phyloP scores from a whole-genome alignment of 1,139 yeast species.

The Hemisphaericaspora lyxosophila region DNA sequence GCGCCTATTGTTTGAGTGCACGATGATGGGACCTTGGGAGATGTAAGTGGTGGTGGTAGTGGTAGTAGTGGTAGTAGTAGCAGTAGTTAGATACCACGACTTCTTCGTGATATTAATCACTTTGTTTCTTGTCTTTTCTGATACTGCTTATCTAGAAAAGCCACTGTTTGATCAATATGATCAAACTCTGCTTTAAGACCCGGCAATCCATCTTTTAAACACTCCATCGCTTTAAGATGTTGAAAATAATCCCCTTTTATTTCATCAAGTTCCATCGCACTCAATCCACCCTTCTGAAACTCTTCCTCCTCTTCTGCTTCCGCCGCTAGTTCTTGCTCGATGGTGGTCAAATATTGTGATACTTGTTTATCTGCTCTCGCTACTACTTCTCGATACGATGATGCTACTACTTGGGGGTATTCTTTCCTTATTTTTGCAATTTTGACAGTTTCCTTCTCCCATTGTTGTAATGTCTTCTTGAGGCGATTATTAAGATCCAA shows the following conservation, averaged over 20 bases:
- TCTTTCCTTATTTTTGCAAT: constrained; percentile 52
- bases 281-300: not conserved
- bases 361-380: constrained; percentile 33
- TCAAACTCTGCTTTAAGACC: constrained; percentile 32
- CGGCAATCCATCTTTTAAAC: constrained; percentile 33
- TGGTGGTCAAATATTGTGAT: constrained; percentile 22
- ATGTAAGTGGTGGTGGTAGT: too few relatives aligned
- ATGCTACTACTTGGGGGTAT: constrained; percentile 43
- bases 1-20: too few relatives aligned
- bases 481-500: constrained; percentile 53
- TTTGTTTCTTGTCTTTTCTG: constrained; percentile 7
- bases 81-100: too few relatives aligned
- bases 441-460: constrained; percentile 57
- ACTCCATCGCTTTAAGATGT: constrained; percentile 22
- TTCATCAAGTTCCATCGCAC: constrained; percentile 16
- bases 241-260: constrained; percentile 28
- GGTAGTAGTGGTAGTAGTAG: too few relatives aligned
- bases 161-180: constrained; percentile 29
- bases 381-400: constrained; percentile 30
- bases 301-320: constrained; percentile 10
- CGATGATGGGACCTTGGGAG: too few relatives aligned
- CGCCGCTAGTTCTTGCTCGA: constrained; percentile 17
- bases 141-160: constrained; percentile 29
- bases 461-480: constrained; percentile 50
- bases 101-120: too few relatives aligned